phyloP scores from a whole-genome alignment of 441 rosid genomes.

The Mallotus repandus region DNA sequence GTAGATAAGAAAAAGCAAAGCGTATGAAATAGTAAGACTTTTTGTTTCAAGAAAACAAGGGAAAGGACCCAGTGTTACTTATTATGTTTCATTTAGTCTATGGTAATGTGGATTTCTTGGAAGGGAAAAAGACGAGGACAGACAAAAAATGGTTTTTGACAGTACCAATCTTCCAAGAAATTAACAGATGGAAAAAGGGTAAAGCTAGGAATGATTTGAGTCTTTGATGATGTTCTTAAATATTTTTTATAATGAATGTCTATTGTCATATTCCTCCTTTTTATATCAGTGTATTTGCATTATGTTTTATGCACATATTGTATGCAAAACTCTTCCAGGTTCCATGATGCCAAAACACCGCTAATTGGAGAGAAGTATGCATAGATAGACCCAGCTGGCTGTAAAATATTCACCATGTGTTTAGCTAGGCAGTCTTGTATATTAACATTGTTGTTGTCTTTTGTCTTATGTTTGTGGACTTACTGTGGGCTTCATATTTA shows the following conservation, averaged over 20 bases:
- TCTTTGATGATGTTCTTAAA: neutral
- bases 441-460: neutral
- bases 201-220: neutral
- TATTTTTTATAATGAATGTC: neutral
- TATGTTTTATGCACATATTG: neutral
- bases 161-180: neutral
- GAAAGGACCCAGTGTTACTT: too few relatives aligned
- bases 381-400: neutral
- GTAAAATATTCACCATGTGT: neutral
- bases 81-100: too few relatives aligned
- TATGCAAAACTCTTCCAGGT: neutral
- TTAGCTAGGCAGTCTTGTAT: neutral
- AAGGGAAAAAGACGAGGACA: too few relatives aligned
- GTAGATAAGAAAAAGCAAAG: too few relatives aligned
- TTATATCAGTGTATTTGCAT: neutral
- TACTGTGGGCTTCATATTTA: conserved; percentile 1
- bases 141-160: too few relatives aligned
- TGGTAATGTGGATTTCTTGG: too few relatives aligned
- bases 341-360: neutral
- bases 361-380: neutral
- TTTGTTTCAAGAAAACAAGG: too few relatives aligned
- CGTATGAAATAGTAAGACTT: too few relatives aligned
- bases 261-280: neutral
- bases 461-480: conserved; percentile 4
- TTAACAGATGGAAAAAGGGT: too few relatives aligned